Evolutionary conservation across 495 filamentous ascomycete species (phyloP).

Genomic region (Trichoderma orchidacearum): DNA sequence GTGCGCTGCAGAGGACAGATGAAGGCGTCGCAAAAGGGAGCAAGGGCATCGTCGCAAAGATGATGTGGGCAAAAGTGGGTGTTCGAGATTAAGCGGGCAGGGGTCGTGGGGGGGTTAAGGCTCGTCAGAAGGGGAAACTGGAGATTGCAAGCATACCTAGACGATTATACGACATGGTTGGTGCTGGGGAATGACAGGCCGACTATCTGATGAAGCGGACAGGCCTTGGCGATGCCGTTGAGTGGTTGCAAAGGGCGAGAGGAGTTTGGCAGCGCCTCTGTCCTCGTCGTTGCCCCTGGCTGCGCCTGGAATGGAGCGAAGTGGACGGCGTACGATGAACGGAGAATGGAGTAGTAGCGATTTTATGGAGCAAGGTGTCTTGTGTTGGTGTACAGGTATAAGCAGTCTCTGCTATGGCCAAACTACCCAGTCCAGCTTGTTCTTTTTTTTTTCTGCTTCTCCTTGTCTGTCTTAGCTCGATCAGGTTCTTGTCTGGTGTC

Average conservation of each 20-base stretch:
- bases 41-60: not conserved
- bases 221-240: not conserved
- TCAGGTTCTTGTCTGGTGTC: no score
- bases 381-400: no score
- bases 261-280: not conserved
- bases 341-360: no score
- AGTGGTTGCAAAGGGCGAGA: not conserved
- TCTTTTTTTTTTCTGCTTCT: not conserved
- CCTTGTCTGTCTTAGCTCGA: no score
- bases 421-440: no score
- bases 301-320: not conserved
- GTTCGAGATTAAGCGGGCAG: not conserved
- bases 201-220: not conserved
- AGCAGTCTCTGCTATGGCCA: no score
- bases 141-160: conserved; percentile 32
- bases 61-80: not conserved
- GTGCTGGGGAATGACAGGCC: not conserved
- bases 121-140: not conserved
- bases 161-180: conserved; percentile 56
- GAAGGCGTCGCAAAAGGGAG: not conserved
- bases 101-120: not conserved
- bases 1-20: no score
- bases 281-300: not conserved
- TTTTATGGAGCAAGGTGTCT: no score
- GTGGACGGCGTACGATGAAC: no score